phyloP scores from a whole-genome alignment of 768 basidiomycete genomes.

The Hirschioporus abietinus region DNA sequence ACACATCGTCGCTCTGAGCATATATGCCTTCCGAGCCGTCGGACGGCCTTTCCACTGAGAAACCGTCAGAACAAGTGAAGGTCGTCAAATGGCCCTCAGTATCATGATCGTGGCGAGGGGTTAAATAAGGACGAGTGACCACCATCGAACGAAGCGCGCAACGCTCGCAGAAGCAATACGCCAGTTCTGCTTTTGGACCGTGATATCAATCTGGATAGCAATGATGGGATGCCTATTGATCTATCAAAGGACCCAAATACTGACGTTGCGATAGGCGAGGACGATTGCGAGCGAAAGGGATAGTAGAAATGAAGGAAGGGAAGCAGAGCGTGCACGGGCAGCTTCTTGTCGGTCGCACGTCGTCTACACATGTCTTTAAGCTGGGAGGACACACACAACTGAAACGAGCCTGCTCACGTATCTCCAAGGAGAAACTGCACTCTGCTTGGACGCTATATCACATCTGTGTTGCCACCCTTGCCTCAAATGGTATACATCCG shows the following conservation, averaged over 20 bases:
- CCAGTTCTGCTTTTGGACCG: neutral
- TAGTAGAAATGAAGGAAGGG: neutral
- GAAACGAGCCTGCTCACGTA: neutral
- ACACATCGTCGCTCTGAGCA: neutral
- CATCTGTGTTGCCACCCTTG: neutral
- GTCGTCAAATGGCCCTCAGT: neutral
- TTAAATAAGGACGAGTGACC: neutral
- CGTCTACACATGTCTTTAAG: neutral
- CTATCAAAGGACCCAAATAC: neutral
- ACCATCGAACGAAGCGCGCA: neutral
- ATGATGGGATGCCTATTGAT: neutral
- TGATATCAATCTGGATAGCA: neutral
- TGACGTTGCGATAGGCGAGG: neutral
- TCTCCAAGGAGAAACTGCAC: neutral
- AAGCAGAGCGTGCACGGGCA: neutral
- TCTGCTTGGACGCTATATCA: neutral
- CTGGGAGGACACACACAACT: neutral
- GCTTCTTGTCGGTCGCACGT: neutral
- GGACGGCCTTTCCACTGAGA: neutral
- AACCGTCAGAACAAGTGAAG: neutral
- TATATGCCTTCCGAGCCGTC: neutral
- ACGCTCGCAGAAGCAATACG: neutral
- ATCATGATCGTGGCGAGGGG: neutral
- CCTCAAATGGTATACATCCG: neutral
- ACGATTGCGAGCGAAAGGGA: neutral